Percentiles rank a stretch among this genome's conserved stretches.
These are phyloP conservation scores for Ogataea allantospora DNA, from an alignment of 805 yeast species.

Conservation along the genomic window DNA sequence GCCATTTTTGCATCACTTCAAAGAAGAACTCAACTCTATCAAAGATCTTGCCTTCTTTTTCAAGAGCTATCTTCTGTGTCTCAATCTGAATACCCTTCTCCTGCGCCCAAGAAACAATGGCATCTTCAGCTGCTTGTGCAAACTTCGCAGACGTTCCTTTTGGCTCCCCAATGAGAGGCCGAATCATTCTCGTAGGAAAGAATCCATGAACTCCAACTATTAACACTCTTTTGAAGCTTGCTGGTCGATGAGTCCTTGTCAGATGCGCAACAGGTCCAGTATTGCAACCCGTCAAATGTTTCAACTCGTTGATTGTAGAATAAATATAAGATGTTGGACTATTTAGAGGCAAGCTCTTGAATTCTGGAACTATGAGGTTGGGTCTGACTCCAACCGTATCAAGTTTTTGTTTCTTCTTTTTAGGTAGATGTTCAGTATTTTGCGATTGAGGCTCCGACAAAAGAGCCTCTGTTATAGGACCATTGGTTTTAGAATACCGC, in stretches of 20 bases:
- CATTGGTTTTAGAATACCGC: constrained; percentile 1
- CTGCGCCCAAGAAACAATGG: constrained; percentile 67
- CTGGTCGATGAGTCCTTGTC: constrained; percentile 22
- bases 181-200: constrained; percentile 81
- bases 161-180: constrained; percentile 91
- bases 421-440: constrained; percentile 6
- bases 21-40: constrained; percentile 83
- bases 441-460: constrained; percentile 24
- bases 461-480: constrained; percentile 8
- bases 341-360: constrained; percentile 29
- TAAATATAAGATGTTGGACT: constrained; percentile 12
- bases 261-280: constrained; percentile 17
- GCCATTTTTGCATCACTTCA: constrained; percentile 67
- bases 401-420: constrained; percentile 14
- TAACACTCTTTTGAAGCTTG: constrained; percentile 53
- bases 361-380: constrained; percentile 30
- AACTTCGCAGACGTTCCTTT: constrained; percentile 93
- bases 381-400: constrained; percentile 11
- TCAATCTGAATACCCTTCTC: constrained; percentile 42
- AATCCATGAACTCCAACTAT: constrained; percentile 96
- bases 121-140: constrained; percentile 84
- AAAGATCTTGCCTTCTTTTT: constrained; percentile 87
- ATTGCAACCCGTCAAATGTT: constrained; percentile 19
- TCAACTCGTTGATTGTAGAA: constrained; percentile 16
- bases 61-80: constrained; percentile 89